These are phyloP conservation scores for Colletotrichum echinochloae DNA, from an alignment of 2,329 filamentous ascomycete genomes.

Conservation along the genomic window DNA sequence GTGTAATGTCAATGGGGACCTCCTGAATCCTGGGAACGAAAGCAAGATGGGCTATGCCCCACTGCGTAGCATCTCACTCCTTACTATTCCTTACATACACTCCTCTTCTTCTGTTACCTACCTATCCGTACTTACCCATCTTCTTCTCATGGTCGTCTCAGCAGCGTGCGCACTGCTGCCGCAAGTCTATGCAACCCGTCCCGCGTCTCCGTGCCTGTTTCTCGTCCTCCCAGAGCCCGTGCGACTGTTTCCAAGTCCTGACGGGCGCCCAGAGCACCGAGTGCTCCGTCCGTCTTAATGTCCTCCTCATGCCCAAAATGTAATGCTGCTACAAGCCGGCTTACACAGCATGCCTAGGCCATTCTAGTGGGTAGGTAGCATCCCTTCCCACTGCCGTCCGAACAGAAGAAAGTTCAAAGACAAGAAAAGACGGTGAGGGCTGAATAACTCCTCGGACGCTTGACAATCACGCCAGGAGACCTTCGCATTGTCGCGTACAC, in stretches of 20 bases:
- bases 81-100: not conserved
- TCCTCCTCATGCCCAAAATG: slow-evolving; percentile 13
- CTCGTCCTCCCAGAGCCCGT: not conserved
- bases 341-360: slow-evolving; percentile 3
- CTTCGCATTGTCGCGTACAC: slow-evolving; percentile 20
- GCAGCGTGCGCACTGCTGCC: slow-evolving; percentile 3
- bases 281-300: slow-evolving; percentile 7
- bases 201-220: not conserved
- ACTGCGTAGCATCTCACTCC: slow-evolving; percentile 7
- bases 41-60: not conserved
- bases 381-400: slow-evolving; percentile 9
- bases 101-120: not conserved
- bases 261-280: slow-evolving; percentile 6
- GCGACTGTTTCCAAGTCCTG: slow-evolving; percentile 1
- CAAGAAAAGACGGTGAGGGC: slow-evolving; percentile 33
- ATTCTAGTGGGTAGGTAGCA: not conserved
- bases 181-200: not conserved
- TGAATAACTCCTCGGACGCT: slow-evolving; percentile 3
- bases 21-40: slow-evolving; percentile 23
- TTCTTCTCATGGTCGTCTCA: not conserved
- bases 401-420: slow-evolving; percentile 19
- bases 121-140: not conserved
- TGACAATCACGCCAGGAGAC: slow-evolving; percentile 7
- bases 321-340: too few species aligned
- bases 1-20: slow-evolving; percentile 1